Conservation (phyloP, 306 rosid species). For the Quercus gilva region DNA sequence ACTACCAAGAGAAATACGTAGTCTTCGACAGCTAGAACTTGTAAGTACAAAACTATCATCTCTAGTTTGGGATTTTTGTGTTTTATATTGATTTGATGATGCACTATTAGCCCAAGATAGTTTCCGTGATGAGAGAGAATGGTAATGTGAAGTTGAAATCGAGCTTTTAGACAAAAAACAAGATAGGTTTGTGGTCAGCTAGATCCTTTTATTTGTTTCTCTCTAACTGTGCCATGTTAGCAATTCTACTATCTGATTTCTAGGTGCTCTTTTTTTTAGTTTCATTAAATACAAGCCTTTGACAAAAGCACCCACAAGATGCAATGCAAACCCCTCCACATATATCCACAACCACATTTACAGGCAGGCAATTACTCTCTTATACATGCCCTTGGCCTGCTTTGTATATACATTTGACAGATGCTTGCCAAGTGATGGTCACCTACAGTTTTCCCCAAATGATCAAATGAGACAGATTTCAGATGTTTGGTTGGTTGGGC, state of each 20-base stretch:
- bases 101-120: neutral
- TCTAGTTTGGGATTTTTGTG: constrained; percentile 9
- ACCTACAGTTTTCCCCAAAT: neutral
- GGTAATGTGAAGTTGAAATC: neutral
- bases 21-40: constrained; percentile 71
- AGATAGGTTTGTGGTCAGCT: neutral
- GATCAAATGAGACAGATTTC: neutral
- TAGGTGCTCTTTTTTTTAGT: neutral
- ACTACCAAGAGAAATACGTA: constrained; percentile 87
- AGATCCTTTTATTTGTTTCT: neutral
- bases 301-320: neutral
- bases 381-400: neutral
- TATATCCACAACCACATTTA: neutral
- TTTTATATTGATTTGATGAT: constrained; percentile 15
- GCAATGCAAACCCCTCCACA: neutral
- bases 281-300: neutral
- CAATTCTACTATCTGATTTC: neutral
- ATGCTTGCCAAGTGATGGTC: neutral
- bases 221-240: neutral
- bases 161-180: neutral
- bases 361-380: neutral
- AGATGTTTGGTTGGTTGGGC: neutral
- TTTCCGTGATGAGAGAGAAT: neutral
- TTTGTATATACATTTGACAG: neutral
- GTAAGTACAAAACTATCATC: constrained; percentile 41